These are phyloP conservation scores for Cladorrhinum sp. DNA, from an alignment of 2,329 filamentous ascomycete species.

Conservation along the genomic window DNA sequence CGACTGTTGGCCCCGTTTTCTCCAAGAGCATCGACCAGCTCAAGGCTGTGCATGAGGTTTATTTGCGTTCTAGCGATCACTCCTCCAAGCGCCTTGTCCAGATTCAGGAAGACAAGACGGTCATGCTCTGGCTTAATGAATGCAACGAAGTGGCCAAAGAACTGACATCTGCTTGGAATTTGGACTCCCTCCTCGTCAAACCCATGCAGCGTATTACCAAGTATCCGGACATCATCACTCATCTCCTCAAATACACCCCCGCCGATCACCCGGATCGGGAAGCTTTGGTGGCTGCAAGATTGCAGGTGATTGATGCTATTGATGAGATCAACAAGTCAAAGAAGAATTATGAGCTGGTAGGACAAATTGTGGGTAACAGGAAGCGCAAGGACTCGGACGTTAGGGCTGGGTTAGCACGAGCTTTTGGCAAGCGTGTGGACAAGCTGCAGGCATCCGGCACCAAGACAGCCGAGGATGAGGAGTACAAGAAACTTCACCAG, in stretches of 20 bases:
- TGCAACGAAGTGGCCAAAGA: slow-evolving; percentile 91
- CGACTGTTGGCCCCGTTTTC: slow-evolving; percentile 53
- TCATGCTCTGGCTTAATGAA: slow-evolving; percentile 83
- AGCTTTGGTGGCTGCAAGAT: slow-evolving; percentile 55
- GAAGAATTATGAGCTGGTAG: slow-evolving; percentile 89
- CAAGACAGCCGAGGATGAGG: slow-evolving; percentile 70
- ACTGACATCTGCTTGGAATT: slow-evolving; percentile 88
- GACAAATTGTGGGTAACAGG: slow-evolving; percentile 72
- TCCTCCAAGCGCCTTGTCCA: slow-evolving; percentile 60
- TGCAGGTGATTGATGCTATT: slow-evolving; percentile 61
- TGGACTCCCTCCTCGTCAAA: slow-evolving; percentile 95
- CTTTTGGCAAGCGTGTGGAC: slow-evolving; percentile 84
- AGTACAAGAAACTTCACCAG: slow-evolving; percentile 77
- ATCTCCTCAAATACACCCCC: slow-evolving; percentile 76
- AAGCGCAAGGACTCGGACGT: slow-evolving; percentile 89
- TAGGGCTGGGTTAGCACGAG: slow-evolving; percentile 78
- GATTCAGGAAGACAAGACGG: slow-evolving; percentile 62
- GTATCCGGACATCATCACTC: slow-evolving; percentile 81
- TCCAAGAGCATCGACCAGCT: slow-evolving; percentile 57
- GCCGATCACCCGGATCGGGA: slow-evolving; percentile 78
- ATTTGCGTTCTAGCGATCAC: slow-evolving; percentile 60
- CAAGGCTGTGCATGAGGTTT: slow-evolving; percentile 59
- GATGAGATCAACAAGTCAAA: slow-evolving; percentile 93
- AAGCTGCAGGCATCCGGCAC: slow-evolving; percentile 67
- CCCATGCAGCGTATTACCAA: slow-evolving; percentile 93